Evolutionary conservation across 2,329 filamentous ascomycete species (phyloP), one percentile per base, ranked within the genome.

Genomic region (Pestalotiopsis sp.): DNA sequence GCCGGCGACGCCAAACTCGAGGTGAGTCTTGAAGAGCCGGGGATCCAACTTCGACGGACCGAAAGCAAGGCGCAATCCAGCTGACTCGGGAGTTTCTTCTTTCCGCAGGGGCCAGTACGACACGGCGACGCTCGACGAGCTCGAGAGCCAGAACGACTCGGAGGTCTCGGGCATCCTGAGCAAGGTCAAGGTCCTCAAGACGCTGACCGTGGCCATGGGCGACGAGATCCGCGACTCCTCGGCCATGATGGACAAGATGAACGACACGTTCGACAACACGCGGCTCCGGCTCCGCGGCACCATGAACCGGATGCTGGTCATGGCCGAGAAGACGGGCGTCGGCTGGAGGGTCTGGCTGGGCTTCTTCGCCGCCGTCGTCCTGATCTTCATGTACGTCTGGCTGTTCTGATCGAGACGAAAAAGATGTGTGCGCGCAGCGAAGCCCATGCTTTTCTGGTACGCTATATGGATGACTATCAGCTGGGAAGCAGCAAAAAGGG

Each of bases 251-350:
- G 94, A 98, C 75, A 95, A 94, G 82, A 97, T 99, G 91, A 98
- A 98, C 80, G 93, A 97, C 77, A 88, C 90, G 4, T 99, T 98
- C 78, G 95, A 98, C 79, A 90, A 88, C 75, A 97, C 95, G 66
- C 86, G 95, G 41, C 82, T 94, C 65, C 89, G 93, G 71, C 84
- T 99, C 71, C 88, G 91, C 59, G 94, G 95, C 66, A 98, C 97
- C 20, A 98, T 99, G 96, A 97, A 94, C 79, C 87, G 95, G 69
- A 99, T 99, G 96, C 82, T 98, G 72, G 79, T 95, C 66, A 99
- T 99, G 96, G 96, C 96, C 4, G 89, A 98, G 83, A 87, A 90
- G 75, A 97, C 95, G 2, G 96, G 96, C n/a, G 91, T 99, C 11
- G 92, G 94, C 76, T 99, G 96, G 96, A 95, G 89, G 81, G 92